Base-by-base conservation (phyloP, 1,284 basidiomycete species). In the Singerocomus rubriflavus region DNA sequence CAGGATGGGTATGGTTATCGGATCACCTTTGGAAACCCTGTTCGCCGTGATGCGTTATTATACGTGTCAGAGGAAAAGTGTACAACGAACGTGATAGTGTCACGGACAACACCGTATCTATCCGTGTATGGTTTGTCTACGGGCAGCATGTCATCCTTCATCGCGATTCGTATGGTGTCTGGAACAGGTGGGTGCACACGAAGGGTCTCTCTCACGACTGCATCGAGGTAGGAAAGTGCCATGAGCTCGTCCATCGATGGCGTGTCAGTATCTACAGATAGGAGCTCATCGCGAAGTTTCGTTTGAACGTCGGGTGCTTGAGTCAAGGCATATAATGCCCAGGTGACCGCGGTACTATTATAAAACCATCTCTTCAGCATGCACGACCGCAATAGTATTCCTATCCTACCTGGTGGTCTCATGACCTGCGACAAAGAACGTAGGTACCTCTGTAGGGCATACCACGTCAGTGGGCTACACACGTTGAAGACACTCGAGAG, bases 211-310 rank as follows among this genome's bases (percentile, higher is more conserved):
- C 81, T 78, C 4, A 88, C 72, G 9, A 91, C 82, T 30, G 71
- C 68, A 55, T 85, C 82, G 17, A 85, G 80, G 55, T 83, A 85
- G 4, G 77, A 74, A 4, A 85, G 69, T 4, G 72, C 63, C 46
- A 77, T 77, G 16, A 85, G 71, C 41, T 82, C 74, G 16, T 85
- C 83, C 77, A 83, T 81, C 0, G 76, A 74, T 2, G 79, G 79
- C 6, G 62, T 74, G 17, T 83, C 79, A 0, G 73, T 76, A 1
- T 68, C 60, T 7, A 82, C 62, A 0, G 67, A 59, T 6, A 73
- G 60, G 0, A 89, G 71, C 63, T 95, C 93, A 2, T 78, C 72
- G 1, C 90, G 80, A 1, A 95, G 77, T 56, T 81, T 82, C 11
- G 60, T 66, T 64, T 94, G 91, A 0, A 82, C 70, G 0, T 75